Evolutionary conservation across 257 asterid species (phyloP), one percentile per base, ranked within the genome.

Genomic region (Solanum paucissectum): DNA sequence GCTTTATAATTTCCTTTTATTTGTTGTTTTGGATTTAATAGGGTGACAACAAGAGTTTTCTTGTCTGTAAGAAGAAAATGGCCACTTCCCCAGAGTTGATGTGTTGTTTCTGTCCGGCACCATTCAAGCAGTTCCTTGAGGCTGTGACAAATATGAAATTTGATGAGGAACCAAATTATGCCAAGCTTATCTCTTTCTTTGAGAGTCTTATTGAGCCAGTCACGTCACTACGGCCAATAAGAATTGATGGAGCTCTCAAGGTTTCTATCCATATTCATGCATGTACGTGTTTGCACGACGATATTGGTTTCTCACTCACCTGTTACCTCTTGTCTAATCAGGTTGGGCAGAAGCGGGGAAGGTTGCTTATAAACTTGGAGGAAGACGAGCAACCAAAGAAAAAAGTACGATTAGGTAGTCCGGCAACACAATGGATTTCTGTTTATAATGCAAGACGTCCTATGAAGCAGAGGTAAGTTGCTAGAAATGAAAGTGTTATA

Each of bases 351-450:
- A 95, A 97, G 90, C 95, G 98, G 42, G 98, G 98, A 82, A 93
- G 99, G 89, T 87, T 97, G 93, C 97, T 92, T 88, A 92, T 95
- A 85, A 95, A 97, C 91, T 89, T 95, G 92, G 99, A 95, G 91
- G 99, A 95, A 73, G 99, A 97, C 85, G 99, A 97, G 90, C 99
- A 97, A 88, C 99, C 99, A n/a, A 97, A 94, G 94, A 97, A 97
- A 94, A 97, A 97, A 94, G 92, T 93, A 38, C 94, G 99, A n/a
- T 87, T 97, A 44, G 99, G 99, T 68, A 97, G 98, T 88, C 99
- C 99, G 87, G 98, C 98, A 29, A 95, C 94, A 38, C 99, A 97
- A 90, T 97, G 99, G 99, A 96, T 95, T 89, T 95, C 98, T 27
- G 98, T 93, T 81, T 97, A 95, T 90, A 97, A 97, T 92, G 99